Conservation (phyloP, 192 early-diverging fungal genomes). For the Paraglomus brasilianum region DNA sequence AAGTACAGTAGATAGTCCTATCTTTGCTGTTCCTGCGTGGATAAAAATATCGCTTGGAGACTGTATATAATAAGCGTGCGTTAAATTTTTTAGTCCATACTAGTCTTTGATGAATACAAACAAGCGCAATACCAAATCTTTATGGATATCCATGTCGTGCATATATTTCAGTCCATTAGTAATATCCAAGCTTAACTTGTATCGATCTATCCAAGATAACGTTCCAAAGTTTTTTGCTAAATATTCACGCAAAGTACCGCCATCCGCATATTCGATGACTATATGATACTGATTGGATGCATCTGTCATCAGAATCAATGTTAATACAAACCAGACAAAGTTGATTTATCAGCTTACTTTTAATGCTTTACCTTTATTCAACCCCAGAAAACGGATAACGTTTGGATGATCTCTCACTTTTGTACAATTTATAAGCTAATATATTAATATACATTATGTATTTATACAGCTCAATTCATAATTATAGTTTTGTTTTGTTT, state of each 20-base stretch:
- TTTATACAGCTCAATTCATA: no score
- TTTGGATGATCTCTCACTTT: no score
- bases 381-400: no score
- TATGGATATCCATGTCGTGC: slow-evolving; percentile 6
- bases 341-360: no score
- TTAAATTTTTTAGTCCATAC: background rate
- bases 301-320: no score
- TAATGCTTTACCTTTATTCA: no score
- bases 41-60: slow-evolving; percentile 4
- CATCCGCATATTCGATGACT: background rate
- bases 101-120: background rate
- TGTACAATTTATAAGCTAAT: no score
- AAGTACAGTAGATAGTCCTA: background rate
- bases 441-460: no score
- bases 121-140: slow-evolving; percentile 16
- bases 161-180: background rate
- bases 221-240: background rate
- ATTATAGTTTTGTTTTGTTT: no score
- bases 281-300: slow-evolving; percentile 8
- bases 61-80: background rate
- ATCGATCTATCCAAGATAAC: background rate
- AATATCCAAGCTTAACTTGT: no score
- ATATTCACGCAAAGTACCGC: background rate
- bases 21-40: background rate
- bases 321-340: no score